phyloP scores from a whole-genome alignment of 129 eudicot species.

The Solidago caesia region DNA sequence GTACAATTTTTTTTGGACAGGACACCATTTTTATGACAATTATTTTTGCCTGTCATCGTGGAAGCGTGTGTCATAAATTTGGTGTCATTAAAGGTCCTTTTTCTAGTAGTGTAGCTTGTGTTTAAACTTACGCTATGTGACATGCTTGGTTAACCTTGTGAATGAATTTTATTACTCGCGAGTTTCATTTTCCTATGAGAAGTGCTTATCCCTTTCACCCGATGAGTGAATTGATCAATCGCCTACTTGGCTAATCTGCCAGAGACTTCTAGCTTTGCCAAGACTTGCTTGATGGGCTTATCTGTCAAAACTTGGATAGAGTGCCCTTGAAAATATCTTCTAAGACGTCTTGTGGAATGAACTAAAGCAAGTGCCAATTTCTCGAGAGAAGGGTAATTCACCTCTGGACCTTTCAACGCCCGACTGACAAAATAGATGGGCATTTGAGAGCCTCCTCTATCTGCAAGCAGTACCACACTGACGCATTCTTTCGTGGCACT shows the following conservation, averaged over 20 bases:
- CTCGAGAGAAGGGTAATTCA: background rate
- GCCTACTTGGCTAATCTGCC: background rate
- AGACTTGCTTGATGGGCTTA: background rate
- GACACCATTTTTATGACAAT: too few relatives aligned
- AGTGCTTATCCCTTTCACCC: too few relatives aligned
- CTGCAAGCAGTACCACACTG: background rate
- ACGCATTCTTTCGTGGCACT: background rate
- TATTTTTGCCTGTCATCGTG: too few relatives aligned
- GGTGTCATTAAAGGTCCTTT: too few relatives aligned
- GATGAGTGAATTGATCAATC: too few relatives aligned
- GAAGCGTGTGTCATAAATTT: too few relatives aligned
- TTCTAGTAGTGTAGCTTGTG: too few relatives aligned
- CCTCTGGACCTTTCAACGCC: background rate
- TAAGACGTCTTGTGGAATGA: background rate
- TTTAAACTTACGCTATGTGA: too few relatives aligned
- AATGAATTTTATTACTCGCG: too few relatives aligned
- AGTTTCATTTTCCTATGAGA: too few relatives aligned
- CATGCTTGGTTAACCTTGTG: too few relatives aligned
- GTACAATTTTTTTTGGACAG: too few relatives aligned
- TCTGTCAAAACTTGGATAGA: background rate
- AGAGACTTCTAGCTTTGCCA: background rate
- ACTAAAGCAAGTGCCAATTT: background rate
- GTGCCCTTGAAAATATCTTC: background rate
- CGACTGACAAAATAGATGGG: background rate
- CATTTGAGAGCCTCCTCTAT: background rate